Conservation (phyloP, 169 alveolate species). For the Plasmodium vivax region DNA sequence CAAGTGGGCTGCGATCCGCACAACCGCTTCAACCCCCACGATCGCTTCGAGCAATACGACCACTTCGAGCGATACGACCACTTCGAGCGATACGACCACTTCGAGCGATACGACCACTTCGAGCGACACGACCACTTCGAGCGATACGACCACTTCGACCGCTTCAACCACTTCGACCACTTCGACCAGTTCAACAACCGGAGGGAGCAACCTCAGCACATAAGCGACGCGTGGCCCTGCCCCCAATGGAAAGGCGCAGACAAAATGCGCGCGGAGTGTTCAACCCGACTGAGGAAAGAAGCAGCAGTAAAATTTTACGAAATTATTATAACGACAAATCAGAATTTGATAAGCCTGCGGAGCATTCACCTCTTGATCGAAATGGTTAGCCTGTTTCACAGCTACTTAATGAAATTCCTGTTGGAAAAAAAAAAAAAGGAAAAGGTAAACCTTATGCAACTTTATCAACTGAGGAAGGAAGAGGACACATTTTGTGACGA, state of each 20-base stretch:
- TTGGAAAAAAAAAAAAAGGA: conserved; percentile 1
- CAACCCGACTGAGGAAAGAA: not conserved
- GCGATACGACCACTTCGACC: not conserved
- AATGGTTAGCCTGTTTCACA: conserved; percentile 10
- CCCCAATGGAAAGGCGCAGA: not conserved
- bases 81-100: not conserved
- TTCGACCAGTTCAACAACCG: not conserved
- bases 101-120: not conserved
- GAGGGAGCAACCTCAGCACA: not conserved
- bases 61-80: not conserved
- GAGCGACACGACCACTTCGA: not conserved
- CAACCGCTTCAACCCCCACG: not conserved
- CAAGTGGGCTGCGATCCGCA: not conserved
- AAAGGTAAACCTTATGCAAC: not conserved
- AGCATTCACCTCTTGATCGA: conserved; percentile 50
- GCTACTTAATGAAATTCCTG: conserved; percentile 19
- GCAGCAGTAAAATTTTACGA: conserved; percentile 33
- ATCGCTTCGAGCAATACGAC: not conserved
- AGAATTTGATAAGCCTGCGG: conserved; percentile 40
- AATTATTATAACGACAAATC: conserved; percentile 62
- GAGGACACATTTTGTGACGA: conserved; percentile 17
- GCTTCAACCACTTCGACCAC: not conserved
- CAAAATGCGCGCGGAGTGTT: not conserved
- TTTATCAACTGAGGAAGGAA: not conserved
- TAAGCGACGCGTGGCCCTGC: not conserved